A percentile compares a stretch with the other conserved stretches of the same genome.
Conservation (phyloP, 2,329 filamentous ascomycete species). For the Colletotrichum sp. region DNA sequence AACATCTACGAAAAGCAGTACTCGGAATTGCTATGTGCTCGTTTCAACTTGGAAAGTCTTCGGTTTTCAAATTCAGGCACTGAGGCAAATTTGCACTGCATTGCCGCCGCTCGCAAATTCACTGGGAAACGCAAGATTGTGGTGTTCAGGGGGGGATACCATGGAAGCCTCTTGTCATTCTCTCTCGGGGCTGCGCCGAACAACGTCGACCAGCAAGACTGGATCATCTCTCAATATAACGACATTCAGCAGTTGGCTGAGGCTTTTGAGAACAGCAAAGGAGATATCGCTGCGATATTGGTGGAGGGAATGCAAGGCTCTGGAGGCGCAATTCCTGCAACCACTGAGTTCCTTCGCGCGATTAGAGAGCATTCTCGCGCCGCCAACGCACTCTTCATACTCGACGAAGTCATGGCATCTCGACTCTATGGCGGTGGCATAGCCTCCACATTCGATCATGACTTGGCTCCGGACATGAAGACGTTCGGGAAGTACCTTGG, state of each 20-base stretch:
- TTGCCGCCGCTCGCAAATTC: neutral
- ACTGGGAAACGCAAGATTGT: neutral
- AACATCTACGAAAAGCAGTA: neutral
- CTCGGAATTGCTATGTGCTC: neutral
- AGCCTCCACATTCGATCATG: neutral
- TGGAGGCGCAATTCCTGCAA: neutral
- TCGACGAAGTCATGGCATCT: neutral
- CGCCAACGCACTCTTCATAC: neutral
- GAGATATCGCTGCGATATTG: neutral
- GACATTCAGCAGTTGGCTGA: neutral
- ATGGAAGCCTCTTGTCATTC: neutral
- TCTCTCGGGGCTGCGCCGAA: neutral
- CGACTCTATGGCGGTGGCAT: neutral
- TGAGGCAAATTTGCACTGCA: neutral
- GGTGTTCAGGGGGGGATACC: neutral
- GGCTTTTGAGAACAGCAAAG: neutral
- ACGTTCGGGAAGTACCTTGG: conserved; percentile 66
- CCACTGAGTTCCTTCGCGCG: neutral
- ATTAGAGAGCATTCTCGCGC: neutral
- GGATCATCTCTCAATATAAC: neutral
- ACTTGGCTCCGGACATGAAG: conserved; percentile 42
- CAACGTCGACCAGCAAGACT: neutral
- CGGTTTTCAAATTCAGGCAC: neutral
- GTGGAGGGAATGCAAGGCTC: neutral
- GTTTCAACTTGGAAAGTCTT: neutral